A percentile compares a stretch with the other conserved stretches of the same genome.
These are phyloP conservation scores for Penicillium odoratum DNA, from an alignment of 495 filamentous ascomycete species.

Conservation along the genomic window DNA sequence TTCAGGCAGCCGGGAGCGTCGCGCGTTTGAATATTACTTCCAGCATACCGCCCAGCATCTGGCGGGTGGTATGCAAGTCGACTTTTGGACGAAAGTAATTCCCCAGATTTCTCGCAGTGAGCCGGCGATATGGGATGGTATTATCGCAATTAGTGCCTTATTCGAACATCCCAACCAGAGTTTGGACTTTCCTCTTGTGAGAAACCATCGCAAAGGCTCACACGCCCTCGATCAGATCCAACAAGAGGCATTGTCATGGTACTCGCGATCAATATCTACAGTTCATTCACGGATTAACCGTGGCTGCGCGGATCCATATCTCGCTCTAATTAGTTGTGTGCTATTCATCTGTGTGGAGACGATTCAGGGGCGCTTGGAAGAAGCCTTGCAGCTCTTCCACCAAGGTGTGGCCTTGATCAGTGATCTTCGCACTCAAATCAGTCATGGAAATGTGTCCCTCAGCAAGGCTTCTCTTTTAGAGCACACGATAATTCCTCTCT, in stretches of 20 bases:
- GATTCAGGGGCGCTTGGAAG: conserved; percentile 44
- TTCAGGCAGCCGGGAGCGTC: conserved; percentile 26
- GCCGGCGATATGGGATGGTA: conserved; percentile 56
- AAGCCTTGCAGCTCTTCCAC: conserved; percentile 25
- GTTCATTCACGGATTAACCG: conserved; percentile 35
- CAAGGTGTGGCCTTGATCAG: conserved; percentile 27
- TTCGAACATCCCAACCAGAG: conserved; percentile 38
- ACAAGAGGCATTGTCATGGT: conserved; percentile 32
- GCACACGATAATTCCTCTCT: conserved; percentile 24
- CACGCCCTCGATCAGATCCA: conserved; percentile 15
- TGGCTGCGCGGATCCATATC: conserved; percentile 24
- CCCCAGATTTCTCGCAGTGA: conserved; percentile 55
- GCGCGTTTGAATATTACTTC: conserved; percentile 55
- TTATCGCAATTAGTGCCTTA: conserved; percentile 50
- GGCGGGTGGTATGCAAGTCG: conserved; percentile 44
- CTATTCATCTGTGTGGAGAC: conserved; percentile 56
- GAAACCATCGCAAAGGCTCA: neutral
- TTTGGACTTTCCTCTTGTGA: conserved; percentile 20
- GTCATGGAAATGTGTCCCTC: conserved; percentile 6
- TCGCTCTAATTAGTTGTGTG: conserved; percentile 52
- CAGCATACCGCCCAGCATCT: conserved; percentile 47
- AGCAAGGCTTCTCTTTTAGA: conserved; percentile 23
- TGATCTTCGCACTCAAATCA: conserved; percentile 18
- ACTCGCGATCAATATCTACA: conserved; percentile 35
- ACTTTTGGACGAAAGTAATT: conserved; percentile 55